Conservation (phyloP, 495 filamentous ascomycete genomes). For the Chaetomium fimeti region DNA sequence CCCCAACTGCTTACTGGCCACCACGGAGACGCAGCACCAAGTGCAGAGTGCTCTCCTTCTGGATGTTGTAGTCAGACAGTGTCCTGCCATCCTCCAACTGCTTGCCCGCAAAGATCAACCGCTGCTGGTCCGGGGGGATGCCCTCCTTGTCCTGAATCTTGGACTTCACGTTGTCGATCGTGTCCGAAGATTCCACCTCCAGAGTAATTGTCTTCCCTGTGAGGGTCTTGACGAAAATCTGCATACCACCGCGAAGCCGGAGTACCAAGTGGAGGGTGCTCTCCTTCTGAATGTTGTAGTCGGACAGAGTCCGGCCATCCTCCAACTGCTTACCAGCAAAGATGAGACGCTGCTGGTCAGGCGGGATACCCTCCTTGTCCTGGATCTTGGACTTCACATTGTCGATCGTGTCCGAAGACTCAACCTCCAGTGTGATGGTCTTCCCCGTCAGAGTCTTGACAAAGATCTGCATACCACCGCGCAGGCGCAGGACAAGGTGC, state of each 20-base stretch:
- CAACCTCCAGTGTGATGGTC: constrained; percentile 90
- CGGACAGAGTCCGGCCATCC: constrained; percentile 84
- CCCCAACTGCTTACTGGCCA: constrained; percentile 57
- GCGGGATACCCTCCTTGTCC: constrained; percentile 99
- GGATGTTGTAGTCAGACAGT: constrained; percentile 88
- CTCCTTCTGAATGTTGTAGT: constrained; percentile 99
- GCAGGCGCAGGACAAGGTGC: constrained; percentile 92
- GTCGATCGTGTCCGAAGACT: constrained; percentile 88
- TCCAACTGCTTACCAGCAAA: constrained; percentile 86
- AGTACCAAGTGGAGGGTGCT: constrained; percentile 96
- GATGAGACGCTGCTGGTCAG: constrained; percentile 98
- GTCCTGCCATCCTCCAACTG: constrained; percentile 85
- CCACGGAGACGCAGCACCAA: constrained; percentile 86
- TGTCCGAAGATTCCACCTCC: constrained; percentile 85
- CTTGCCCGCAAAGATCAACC: constrained; percentile 88
- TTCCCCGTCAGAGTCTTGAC: constrained; percentile 81
- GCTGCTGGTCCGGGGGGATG: constrained; percentile 85
- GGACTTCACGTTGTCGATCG: constrained; percentile 88
- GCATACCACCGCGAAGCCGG: constrained; percentile 95
- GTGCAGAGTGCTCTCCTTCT: constrained; percentile 88
- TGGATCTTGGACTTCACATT: constrained; percentile 96
- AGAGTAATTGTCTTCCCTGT: constrained; percentile 92
- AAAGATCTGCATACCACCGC: constrained; percentile 98
- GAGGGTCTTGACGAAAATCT: constrained; percentile 91
- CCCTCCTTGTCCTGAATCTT: constrained; percentile 96